These are phyloP conservation scores for Wickerhamomyces rabaulensis DNA, from an alignment of 805 yeast genomes.

Conservation along the genomic window DNA sequence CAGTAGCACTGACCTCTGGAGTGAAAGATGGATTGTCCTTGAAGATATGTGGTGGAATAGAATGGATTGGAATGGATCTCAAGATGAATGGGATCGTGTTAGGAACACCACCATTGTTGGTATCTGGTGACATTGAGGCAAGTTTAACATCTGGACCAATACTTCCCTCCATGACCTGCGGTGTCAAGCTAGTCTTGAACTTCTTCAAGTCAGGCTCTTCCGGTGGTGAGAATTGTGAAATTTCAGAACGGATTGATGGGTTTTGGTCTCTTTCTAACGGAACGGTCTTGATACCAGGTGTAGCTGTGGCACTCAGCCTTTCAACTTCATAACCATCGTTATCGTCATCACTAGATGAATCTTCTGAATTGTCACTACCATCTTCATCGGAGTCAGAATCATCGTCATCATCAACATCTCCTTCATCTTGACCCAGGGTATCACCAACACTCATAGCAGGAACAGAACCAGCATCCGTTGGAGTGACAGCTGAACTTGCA, in stretches of 20 bases:
- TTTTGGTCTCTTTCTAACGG: background rate
- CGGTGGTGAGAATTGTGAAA: background rate
- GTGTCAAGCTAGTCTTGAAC: slow-evolving; percentile 7
- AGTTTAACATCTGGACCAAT: background rate
- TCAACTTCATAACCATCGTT: slow-evolving; percentile 14
- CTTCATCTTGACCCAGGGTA: slow-evolving; percentile 17
- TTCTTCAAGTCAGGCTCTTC: slow-evolving; percentile 17
- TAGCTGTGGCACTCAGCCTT: slow-evolving; percentile 2
- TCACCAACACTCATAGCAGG: slow-evolving; percentile 13
- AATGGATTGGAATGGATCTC: slow-evolving; percentile 54
- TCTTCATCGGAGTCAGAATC: slow-evolving; percentile 22
- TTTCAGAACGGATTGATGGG: background rate
- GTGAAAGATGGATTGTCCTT: slow-evolving; percentile 29
- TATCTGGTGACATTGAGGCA: slow-evolving; percentile 6
- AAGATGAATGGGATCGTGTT: slow-evolving; percentile 66
- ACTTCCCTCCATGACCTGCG: background rate
- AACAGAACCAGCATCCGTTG: slow-evolving; percentile 17
- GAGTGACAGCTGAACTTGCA: slow-evolving; percentile 12
- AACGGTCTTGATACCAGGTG: background rate
- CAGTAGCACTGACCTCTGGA: slow-evolving; percentile 12
- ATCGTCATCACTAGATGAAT: slow-evolving; percentile 17
- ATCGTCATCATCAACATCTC: slow-evolving; percentile 20
- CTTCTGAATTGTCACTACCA: slow-evolving; percentile 12
- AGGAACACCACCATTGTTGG: slow-evolving; percentile 40
- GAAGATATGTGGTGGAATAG: slow-evolving; percentile 53